A percentile compares a stretch with the other conserved stretches of the same genome.
phyloP scores from a whole-genome alignment of 306 rosid genomes.

The Dalbergia oliveri region DNA sequence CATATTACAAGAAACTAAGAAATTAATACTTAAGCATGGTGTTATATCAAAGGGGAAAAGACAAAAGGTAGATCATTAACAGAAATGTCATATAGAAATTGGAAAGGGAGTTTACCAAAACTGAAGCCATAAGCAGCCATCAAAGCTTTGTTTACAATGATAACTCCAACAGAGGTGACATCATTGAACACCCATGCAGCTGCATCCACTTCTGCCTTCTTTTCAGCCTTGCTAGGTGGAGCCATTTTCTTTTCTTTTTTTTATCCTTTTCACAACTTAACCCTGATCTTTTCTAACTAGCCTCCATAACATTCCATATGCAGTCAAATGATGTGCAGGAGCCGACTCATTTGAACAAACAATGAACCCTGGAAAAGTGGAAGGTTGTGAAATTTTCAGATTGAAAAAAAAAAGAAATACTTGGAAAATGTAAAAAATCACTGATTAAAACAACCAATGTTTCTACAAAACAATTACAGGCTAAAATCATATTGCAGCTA shows the following conservation, averaged over 20 bases:
- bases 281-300: constrained; percentile 42
- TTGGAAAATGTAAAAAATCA: neutral
- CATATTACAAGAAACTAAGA: constrained; percentile 28
- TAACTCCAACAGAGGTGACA: constrained; percentile 91
- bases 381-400: constrained; percentile 28
- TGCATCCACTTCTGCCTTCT: constrained; percentile 79
- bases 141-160: constrained; percentile 87
- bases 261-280: constrained; percentile 34
- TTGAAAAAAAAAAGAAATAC: neutral
- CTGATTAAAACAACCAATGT: constrained; percentile 16
- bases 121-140: constrained; percentile 91
- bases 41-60: constrained; percentile 4
- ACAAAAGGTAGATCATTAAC: neutral
- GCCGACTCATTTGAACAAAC: constrained; percentile 38
- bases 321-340: constrained; percentile 31
- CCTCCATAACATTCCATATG: constrained; percentile 44
- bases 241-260: constrained; percentile 53
- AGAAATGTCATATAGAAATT: neutral
- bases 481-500: neutral
- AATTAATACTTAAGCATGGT: neutral
- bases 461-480: neutral
- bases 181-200: constrained; percentile 95
- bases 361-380: constrained; percentile 38
- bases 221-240: constrained; percentile 73
- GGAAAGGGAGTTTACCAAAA: constrained; percentile 65